Evolutionary conservation across 768 basidiomycete species (phyloP).

Genomic region (Russula vinacea): DNA sequence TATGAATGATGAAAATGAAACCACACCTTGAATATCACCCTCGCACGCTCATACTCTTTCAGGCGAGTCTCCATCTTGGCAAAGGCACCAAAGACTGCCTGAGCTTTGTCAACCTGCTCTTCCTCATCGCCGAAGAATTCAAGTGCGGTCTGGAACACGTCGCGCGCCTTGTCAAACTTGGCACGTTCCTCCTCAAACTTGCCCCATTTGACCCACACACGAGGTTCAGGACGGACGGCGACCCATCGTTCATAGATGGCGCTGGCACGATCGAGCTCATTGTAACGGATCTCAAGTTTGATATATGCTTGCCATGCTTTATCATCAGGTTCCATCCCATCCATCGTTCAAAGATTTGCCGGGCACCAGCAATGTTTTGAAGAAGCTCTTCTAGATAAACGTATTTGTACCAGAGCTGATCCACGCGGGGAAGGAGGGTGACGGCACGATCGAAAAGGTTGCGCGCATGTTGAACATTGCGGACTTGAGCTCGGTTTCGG

Average conservation of each 20-base stretch:
- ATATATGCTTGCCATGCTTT: slow-evolving; percentile 99
- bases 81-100: slow-evolving; percentile 89
- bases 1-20: slow-evolving; percentile 14
- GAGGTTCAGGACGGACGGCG: slow-evolving; percentile 62
- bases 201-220: slow-evolving; percentile 64
- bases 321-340: slow-evolving; percentile 99
- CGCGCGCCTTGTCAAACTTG: slow-evolving; percentile 59
- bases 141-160: slow-evolving; percentile 63
- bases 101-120: slow-evolving; percentile 71
- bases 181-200: slow-evolving; percentile 62
- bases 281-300: slow-evolving; percentile 93
- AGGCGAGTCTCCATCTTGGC: slow-evolving; percentile 96
- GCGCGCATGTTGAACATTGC: slow-evolving; percentile 95
- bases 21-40: slow-evolving; percentile 93
- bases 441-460: slow-evolving; percentile 98
- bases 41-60: slow-evolving; percentile 95
- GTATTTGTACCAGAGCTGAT: slow-evolving; percentile 99
- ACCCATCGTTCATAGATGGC: slow-evolving; percentile 91
- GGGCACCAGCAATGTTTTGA: slow-evolving; percentile 91
- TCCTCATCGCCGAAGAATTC: slow-evolving; percentile 64
- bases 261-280: slow-evolving; percentile 88
- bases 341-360: slow-evolving; percentile 99
- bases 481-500: slow-evolving; percentile 98
- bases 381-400: slow-evolving; percentile 97
- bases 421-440: slow-evolving; percentile 91